These are phyloP conservation scores for Aegilops sharonensis DNA, from an alignment of 176 grass and related monocot species.

Conservation along the genomic window DNA sequence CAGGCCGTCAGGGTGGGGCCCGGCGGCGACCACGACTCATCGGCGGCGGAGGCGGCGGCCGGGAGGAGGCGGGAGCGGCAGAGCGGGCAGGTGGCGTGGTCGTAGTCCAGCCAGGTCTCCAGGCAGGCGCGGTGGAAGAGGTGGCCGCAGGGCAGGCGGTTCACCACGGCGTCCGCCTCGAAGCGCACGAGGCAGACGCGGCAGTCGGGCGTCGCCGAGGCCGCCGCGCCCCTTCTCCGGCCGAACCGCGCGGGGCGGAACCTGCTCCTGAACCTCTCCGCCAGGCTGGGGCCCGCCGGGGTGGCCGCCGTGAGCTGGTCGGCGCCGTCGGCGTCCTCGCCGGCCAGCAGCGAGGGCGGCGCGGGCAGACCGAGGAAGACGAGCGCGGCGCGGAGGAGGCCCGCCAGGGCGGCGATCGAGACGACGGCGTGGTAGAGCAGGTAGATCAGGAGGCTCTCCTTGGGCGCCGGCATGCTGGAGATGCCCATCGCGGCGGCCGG, in stretches of 20 bases:
- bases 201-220: slow-evolving; percentile 30
- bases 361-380: slow-evolving; percentile 49
- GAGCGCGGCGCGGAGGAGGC: slow-evolving; percentile 47
- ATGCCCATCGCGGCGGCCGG: slow-evolving; percentile 59
- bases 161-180: slow-evolving; percentile 61
- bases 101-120: slow-evolving; percentile 83
- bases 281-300: slow-evolving; percentile 16
- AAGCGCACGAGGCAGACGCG: slow-evolving; percentile 76
- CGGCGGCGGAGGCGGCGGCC: neutral
- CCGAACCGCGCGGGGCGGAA: slow-evolving; percentile 52
- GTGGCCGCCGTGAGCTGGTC: slow-evolving; percentile 11
- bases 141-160: slow-evolving; percentile 78
- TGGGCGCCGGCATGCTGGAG: slow-evolving; percentile 72
- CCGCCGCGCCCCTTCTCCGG: neutral
- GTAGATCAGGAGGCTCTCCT: slow-evolving; percentile 70
- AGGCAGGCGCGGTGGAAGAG: slow-evolving; percentile 79
- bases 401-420: slow-evolving; percentile 56
- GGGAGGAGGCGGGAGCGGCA: slow-evolving; percentile 64
- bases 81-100: slow-evolving; percentile 82
- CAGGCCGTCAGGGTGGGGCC: neutral
- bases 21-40: neutral
- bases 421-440: slow-evolving; percentile 64
- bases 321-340: neutral
- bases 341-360: neutral
- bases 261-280: slow-evolving; percentile 37